Evolutionary conservation across 352 stramenopile species (phyloP), one percentile per base, ranked within the genome.

Genomic region (Pythium sukuiense): DNA sequence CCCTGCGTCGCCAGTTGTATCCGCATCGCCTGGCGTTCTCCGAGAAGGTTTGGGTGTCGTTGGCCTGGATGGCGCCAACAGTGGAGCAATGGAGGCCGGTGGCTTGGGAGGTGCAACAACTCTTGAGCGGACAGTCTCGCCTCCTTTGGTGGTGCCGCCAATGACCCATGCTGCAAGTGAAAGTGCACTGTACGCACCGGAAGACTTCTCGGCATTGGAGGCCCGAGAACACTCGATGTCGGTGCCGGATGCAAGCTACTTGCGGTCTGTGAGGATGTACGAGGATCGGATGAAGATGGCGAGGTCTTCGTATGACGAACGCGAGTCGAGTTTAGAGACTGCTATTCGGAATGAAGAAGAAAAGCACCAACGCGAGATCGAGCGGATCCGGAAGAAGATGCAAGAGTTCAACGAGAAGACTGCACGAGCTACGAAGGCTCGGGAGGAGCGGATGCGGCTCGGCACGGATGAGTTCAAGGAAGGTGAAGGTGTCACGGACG

Each of bases 361-460:
- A 48, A 92, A 93, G 45, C 87, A 95, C 50, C 75, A 93, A 63
- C 83, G 83, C 43, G 87, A 95, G 73, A 86, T 95, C 46, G 84
- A 93, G 67, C 81, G 82, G 0, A 92, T 92, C 39, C 76, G 83
- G 24, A 85, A 86, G 63, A 90, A 92, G 56, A 92, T 95, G 81
- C 80, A 93, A 58, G 82, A 95, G 55, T 81, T 95, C 50, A 84
- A 92, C 64, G 87, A 91, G 56, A 85, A 93, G 52, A 76, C 68
- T 5, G 55, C 66, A 7, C 77, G 85, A 37, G 80, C 81, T 27
- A 84, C 83, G 24, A 88, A 89, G 30, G 81, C 82, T 33, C 65
- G 79, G 12, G 75, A 88, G 59, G 61, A 89, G 80, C 55, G 81
- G 69, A 72, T 75, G 69, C 62, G 60, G 6, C 45, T 68, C 6